Base-by-base conservation (phyloP, 495 filamentous ascomycete species). In the Aspergillus panamensis region DNA sequence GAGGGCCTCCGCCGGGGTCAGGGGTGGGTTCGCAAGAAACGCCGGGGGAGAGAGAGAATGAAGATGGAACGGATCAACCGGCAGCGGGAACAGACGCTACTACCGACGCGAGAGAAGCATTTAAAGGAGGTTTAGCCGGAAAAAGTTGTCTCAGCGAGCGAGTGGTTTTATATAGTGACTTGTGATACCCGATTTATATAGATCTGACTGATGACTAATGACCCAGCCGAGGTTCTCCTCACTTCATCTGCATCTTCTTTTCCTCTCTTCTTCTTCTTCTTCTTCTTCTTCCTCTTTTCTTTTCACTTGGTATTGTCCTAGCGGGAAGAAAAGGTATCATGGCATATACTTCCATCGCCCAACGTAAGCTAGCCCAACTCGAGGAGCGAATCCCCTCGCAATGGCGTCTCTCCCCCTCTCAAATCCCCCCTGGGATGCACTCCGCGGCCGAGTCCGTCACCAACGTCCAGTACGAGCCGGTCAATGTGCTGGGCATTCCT, bases 401-500 rank as follows among this genome's bases (percentile, higher is more conserved):
- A 75, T 82, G 79, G 80, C 70, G 67, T 8, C 61, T 77, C 8
- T 62, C 73, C 19, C 60, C 63, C 30, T 58, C 69, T 17, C 31
- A 62, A 40, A 72, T 77, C 30, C 74, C 75, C 3, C 45, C 58
- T 30, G 73, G 70, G 19, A 76, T 77, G 72, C 70, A 73, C 40
- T 72, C 73, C 7, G 65, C 69, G 3, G 66, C 69, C 25, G 73
- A 78, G n/a, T 76, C 75, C 12, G 69, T 77, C 47, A 69, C 67
- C 48, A 64, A 73, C 6, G 64, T 69, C 19, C 51, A 47, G n/a
- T 74, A 75, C 50, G 58, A 64, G 39, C 58, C 62, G 42, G 62
- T 74, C 37, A 70, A 72, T 55, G 74, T 80, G 30, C 72, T 79
- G 60, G 66, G 72, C 12, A 73, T 79, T 45, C 80, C 81, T 8